Base-by-base conservation (phyloP, 805 yeast species). In the Ogataea thermomethanolica region DNA sequence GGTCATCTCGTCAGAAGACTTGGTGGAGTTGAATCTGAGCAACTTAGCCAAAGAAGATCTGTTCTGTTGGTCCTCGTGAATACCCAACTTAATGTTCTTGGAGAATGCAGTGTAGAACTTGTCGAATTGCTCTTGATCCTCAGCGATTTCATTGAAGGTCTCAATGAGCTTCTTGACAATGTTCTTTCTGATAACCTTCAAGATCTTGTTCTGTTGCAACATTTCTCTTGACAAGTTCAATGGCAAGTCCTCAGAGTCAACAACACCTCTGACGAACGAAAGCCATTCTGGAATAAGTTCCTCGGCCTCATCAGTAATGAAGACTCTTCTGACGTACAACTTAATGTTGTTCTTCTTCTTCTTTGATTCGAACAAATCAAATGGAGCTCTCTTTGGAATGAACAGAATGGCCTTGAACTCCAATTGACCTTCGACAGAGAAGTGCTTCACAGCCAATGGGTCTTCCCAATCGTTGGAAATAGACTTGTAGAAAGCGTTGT, bases 381-480 rank as follows among this genome's bases (percentile, higher is more conserved):
- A 87, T 71, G 99, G 99, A 61, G 99, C 97, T 78, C 99, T 89
- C 79, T 85, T 87, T 72, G 99, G 99, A 73, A 93, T 80, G 65
- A 88, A 93, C 61, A 93, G 76, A 64, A 93, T 93, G 51, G 99
- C 98, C 76, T 84, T 90, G 82, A 93, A 93, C 78, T 93, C 99
- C 62, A 93, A 81, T 78, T 93, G 99, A 79, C 99, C 99, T 78
- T 93, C 99, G 64, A 93, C 99, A 37, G 96, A 87, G 80, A 93
- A 93, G 76, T 93, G 99, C 81, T 93, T 93, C 56, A 93, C 98
- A 55, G 97, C 97, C 67, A 93, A 81, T 73, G 96, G 99, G 68
- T 93, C 99, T 77, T 93, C 99, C 99, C 99, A 93, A 73, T 93
- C 99, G 73, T 93, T 93, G 43, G 99, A 90, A 64, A 93, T 93